Conservation (phyloP, 1,284 basidiomycete species). For the Neolentinus lepideus region DNA sequence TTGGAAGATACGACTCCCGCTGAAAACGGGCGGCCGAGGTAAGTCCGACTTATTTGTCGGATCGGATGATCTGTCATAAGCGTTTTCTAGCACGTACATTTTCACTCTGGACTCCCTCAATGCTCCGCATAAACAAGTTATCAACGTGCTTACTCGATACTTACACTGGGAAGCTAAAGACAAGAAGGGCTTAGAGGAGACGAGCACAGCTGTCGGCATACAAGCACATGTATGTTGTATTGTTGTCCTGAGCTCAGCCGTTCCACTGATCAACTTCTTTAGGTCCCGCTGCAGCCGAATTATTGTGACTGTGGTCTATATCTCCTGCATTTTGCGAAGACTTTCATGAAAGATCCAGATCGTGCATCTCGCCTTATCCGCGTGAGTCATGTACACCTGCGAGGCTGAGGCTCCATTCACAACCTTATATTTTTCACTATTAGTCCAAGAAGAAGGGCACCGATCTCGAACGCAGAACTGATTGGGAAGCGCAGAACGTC, state of each 20-base stretch:
- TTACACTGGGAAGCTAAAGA: constrained; percentile 75
- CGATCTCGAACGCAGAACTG: constrained; percentile 27
- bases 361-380: constrained; percentile 37
- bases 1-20: neutral
- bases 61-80: neutral
- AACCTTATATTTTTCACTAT: constrained; percentile 13
- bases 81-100: constrained; percentile 56
- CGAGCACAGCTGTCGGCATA: constrained; percentile 35
- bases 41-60: neutral
- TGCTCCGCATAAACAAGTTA: constrained; percentile 55
- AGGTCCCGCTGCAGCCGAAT: constrained; percentile 81
- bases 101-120: constrained; percentile 88
- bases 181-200: constrained; percentile 49
- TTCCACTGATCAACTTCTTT: constrained; percentile 5
- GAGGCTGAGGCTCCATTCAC: neutral
- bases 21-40: neutral
- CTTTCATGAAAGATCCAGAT: constrained; percentile 56
- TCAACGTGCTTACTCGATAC: constrained; percentile 60
- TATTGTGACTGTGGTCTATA: constrained; percentile 84
- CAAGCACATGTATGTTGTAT: constrained; percentile 35
- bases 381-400: constrained; percentile 23
- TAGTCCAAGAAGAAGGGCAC: constrained; percentile 20
- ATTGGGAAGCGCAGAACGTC: constrained; percentile 41
- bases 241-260: constrained; percentile 1
- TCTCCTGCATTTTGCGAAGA: constrained; percentile 72